Evolutionary conservation across 2,329 filamentous ascomycete genomes (phyloP).

Genomic region (Pseudopyricularia cyperi): DNA sequence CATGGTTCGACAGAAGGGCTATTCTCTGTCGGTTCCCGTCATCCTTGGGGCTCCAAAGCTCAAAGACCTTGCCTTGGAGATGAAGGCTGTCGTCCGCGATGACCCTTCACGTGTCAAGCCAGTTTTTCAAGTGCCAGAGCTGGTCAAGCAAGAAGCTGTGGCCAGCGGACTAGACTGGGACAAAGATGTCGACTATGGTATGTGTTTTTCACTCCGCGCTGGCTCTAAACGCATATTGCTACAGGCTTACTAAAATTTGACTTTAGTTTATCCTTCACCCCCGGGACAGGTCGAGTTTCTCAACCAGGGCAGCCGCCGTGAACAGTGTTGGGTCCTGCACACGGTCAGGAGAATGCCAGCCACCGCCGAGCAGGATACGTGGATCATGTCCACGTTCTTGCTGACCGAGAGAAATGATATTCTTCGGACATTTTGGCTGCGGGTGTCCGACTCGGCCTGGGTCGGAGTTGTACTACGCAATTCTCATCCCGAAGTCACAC

Average conservation of each 20-base stretch:
- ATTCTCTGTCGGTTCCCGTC: conserved; percentile 11
- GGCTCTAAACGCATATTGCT: not conserved
- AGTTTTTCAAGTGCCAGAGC: not conserved
- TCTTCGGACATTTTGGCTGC: conserved; percentile 11
- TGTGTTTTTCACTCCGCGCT: not conserved
- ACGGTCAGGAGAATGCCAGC: conserved; percentile 11
- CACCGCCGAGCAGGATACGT: conserved; percentile 7
- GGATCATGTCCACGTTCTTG: conserved; percentile 8
- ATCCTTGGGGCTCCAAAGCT: conserved; percentile 11
- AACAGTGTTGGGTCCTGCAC: conserved; percentile 13
- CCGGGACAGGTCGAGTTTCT: conserved; percentile 17
- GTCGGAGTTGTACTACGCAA: conserved; percentile 10
- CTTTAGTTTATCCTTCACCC: conserved; percentile 13
- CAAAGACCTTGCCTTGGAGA: conserved; percentile 7
- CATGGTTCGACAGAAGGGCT: conserved; percentile 11
- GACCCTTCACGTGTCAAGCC: not conserved
- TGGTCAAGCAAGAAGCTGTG: not conserved
- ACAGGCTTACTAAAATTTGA: not conserved
- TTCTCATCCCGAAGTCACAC: conserved; percentile 6
- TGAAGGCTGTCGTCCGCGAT: not conserved
- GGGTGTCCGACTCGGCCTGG: conserved; percentile 8
- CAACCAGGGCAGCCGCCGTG: conserved; percentile 10
- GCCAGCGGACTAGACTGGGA: not conserved
- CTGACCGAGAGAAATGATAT: conserved; percentile 12
- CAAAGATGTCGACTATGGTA: conserved; percentile 7